Base-by-base conservation (phyloP, 805 yeast genomes). In the Wickerhamiella hasegawae region DNA sequence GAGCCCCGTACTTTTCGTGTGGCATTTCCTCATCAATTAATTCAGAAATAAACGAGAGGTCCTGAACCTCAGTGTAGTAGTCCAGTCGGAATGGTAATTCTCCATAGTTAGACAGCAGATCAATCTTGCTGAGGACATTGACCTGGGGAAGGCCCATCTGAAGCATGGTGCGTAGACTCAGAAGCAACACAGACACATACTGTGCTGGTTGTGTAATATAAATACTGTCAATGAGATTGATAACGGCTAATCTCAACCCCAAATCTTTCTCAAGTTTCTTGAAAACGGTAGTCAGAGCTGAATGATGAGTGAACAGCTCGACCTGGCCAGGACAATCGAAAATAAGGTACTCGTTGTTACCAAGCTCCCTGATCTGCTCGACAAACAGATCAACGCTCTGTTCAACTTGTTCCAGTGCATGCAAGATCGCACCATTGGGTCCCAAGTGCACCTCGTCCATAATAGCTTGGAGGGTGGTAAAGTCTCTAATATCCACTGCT, bases 281-380 rank as follows among this genome's bases (percentile, higher is more conserved):
- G 55, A 85, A 81, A 4, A 90, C 76, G 35, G 63, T 62, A 28
- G 65, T 66, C 29, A 92, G 59, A 0, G 94, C 74, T 1, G 75
- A 68, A 48, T 82, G 93, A 50, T 81, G 92, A 3, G 99, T 90
- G 58, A 81, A 90, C 12, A 90, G 66, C 53, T 90, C 99, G 1
- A 84, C 90, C 54, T 90, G 98, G 1, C 98, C 98, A 1, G 96
- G 95, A 17, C 47, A 45, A 54, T 83, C 95, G 57, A 83, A 80
- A 3, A 83, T 61, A 8, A 29, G 54, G 39, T 83, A 83, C 27
- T 72, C 75, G 28, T 68, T 64, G 25, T 60, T 52, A 4, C 78
- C 69, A 10, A 84, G 59, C 22, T 64, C 60, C 38, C 66, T 62
- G 22, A 87, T 60, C 49, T 68, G 71, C 8, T 60, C 58, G 3